These are phyloP conservation scores for Candida bentonensis DNA, from an alignment of 805 yeast species.

Conservation along the genomic window DNA sequence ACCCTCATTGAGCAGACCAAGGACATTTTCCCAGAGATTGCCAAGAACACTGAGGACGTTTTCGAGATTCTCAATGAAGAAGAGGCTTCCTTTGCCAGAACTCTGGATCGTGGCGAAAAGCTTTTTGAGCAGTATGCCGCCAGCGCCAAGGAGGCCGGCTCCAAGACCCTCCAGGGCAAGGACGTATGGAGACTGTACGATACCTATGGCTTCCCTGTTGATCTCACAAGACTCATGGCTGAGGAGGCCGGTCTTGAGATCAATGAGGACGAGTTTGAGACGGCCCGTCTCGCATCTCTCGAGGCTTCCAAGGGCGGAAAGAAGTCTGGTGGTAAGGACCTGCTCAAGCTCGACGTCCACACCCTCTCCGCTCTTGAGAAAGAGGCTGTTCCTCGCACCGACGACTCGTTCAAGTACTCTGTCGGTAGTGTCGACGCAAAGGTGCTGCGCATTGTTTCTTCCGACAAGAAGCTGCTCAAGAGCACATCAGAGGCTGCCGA, in stretches of 20 bases:
- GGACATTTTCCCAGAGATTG: slow-evolving; percentile 85
- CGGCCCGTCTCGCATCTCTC: slow-evolving; percentile 74
- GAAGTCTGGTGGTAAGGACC: slow-evolving; percentile 38
- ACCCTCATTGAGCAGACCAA: slow-evolving; percentile 79
- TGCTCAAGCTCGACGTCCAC: slow-evolving; percentile 83
- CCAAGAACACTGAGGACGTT: slow-evolving; percentile 53
- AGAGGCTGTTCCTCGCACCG: slow-evolving; percentile 57
- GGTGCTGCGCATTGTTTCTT: slow-evolving; percentile 50
- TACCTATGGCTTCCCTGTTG: slow-evolving; percentile 98
- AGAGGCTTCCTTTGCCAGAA: slow-evolving; percentile 87
- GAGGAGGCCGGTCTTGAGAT: slow-evolving; percentile 91
- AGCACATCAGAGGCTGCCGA: slow-evolving; percentile 24
- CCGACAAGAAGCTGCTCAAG: slow-evolving; percentile 48
- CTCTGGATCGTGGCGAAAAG: slow-evolving; percentile 95
- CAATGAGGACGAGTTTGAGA: slow-evolving; percentile 85
- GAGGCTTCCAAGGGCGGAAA: slow-evolving; percentile 93
- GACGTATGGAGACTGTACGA: slow-evolving; percentile 98
- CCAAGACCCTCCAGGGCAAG: slow-evolving; percentile 70
- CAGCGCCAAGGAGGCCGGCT: slow-evolving; percentile 60
- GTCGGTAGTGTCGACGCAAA: slow-evolving; percentile 53
- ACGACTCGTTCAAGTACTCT: slow-evolving; percentile 62
- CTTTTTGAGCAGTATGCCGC: slow-evolving; percentile 87
- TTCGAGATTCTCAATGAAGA: slow-evolving; percentile 92
- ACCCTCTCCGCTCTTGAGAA: slow-evolving; percentile 59
- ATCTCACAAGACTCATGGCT: slow-evolving; percentile 95